Base-by-base conservation (phyloP, 75 land plant species). In the Selaginella tamariscina region DNA sequence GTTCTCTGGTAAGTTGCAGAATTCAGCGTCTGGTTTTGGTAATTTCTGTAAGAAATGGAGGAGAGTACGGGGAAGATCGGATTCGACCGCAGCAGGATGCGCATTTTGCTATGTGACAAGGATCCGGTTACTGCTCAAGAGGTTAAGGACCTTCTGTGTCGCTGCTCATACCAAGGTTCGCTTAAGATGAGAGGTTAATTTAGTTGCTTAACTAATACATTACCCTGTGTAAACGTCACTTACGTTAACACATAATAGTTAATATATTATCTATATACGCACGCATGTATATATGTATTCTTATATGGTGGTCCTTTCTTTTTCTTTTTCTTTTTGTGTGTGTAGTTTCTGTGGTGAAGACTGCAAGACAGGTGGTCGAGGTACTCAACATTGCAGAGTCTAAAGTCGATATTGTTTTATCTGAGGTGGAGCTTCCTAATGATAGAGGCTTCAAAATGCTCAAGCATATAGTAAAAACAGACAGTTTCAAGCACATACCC, bases 121-220 rank as follows among this genome's bases (percentile, higher is more conserved):
- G 85, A 89, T 70, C 32, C 78, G 1, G 69, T 65, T 30, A 80
- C 85, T 67, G 82, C 80, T 0, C 56, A 77, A 26, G 83, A 82
- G 67, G 79, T 81, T 15, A 32, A 74, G n/a, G 56, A 57, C 0
- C 82, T 89, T 27, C 84, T 89, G 30, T 64, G 74, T 31, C 84
- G 77, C 21, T 89, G 91, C 67, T 86, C 87, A 8, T 89, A 89
- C 67, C 86, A 89, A 75, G 94, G 94, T 88, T 29, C 32, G 62
- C 8, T 27, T 65, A n/a, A n/a, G n/a, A n/a, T n/a, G n/a, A n/a
- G n/a, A n/a, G n/a, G n/a, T n/a, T n/a, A n/a, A n/a, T n/a, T n/a
- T n/a, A n/a, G n/a, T n/a, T n/a, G n/a, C n/a, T n/a, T n/a, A n/a
- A n/a, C n/a, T n/a, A n/a, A n/a, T n/a, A n/a, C n/a, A n/a, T n/a